Base-by-base conservation (phyloP, 2,329 filamentous ascomycete species). In the Colletotrichum sansevieriae region DNA sequence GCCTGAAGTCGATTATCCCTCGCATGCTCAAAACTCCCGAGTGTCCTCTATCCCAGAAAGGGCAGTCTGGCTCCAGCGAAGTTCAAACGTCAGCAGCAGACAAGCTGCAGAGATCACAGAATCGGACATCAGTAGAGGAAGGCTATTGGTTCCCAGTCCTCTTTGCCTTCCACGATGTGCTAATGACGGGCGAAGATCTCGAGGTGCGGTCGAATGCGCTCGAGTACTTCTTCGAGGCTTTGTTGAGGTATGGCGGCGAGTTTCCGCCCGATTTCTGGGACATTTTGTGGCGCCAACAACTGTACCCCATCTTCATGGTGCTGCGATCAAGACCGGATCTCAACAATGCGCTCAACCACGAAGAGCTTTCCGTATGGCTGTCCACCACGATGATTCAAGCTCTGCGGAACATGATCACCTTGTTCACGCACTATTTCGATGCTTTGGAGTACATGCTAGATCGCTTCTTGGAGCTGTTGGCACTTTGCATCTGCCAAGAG, bases 361-460 rank as follows among this genome's bases (percentile, higher is more conserved):
- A 99, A 79, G 96, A 99, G 77, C 86, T 98, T 20, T 98, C 96
- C 0, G 96, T 99, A 2, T 99, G 96, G 96, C 86, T 99, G 25
- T 98, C 96, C 0, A 99, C 96, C 0, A 99, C 96, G 9, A 98
- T 99, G 93, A 99, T 99, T 46, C 96, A 99, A 79, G 96, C 96
- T 2, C 84, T 99, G 63, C 91, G 96, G 68, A 98, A 98, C 81
- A 97, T 99, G 93, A 98, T 99, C 74, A 95, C 94, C 1, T 88
- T 99, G 25, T 99, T 99, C 79, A 99, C 97, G 0, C 97, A 99
- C 80, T 99, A 98, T 80, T 99, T 99, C 72, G 93, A 97, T 68
- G 91, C 94, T 0, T 83, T 99, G 10, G 94, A 98, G 81, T 97
- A 97, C 77, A 99, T 99, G 96, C 87, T 99, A 18, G 94, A 98